Evolutionary conservation across 2,329 filamentous ascomycete genomes (phyloP).

Genomic region (Ceratocystis diversiconidia): DNA sequence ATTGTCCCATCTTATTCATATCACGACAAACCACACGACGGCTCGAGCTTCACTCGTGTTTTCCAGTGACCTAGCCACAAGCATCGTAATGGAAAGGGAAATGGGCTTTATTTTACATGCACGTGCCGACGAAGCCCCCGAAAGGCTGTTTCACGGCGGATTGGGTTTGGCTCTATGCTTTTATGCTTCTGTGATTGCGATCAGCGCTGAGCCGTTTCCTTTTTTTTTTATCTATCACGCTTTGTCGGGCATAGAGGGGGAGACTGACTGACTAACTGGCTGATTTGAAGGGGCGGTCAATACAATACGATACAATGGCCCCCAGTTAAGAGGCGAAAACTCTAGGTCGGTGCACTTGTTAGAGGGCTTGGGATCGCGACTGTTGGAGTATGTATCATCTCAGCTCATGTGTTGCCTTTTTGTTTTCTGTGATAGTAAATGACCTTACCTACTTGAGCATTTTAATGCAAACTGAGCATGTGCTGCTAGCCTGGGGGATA

Average conservation of each 20-base stretch:
- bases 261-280: neutral
- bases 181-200: neutral
- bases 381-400: neutral
- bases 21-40: neutral
- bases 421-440: neutral
- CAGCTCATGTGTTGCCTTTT: neutral
- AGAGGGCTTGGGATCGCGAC: neutral
- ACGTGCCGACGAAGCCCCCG: slow-evolving; percentile 6
- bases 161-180: neutral
- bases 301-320: neutral
- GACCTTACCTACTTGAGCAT: neutral
- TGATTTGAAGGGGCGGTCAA: neutral
- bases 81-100: neutral
- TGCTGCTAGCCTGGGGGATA: neutral
- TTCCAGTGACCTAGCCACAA: neutral
- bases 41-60: slow-evolving; percentile 7
- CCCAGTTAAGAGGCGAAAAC: neutral
- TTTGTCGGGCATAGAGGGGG: too few relatives aligned
- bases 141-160: neutral
- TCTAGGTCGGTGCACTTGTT: neutral
- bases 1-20: neutral
- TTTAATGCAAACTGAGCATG: neutral
- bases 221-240: too few relatives aligned
- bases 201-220: neutral
- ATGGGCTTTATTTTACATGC: neutral